Evolutionary conservation across 108 stramenopile species (phyloP).

Genomic region (Cylindrotheca closterium): DNA sequence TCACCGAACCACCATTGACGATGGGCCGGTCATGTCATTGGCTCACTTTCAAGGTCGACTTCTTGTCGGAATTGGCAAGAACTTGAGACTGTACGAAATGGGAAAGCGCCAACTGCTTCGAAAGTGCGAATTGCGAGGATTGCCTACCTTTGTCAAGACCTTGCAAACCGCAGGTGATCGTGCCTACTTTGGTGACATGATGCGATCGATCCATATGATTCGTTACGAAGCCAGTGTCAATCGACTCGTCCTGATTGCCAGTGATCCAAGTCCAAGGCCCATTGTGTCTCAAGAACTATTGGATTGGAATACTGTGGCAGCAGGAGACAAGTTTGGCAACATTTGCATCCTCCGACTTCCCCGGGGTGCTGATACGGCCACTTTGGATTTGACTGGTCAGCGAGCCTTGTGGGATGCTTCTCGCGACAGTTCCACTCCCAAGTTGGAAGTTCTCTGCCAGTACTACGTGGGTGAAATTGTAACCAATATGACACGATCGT

Average conservation of each 20-base stretch:
- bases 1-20: slow-evolving; percentile 93
- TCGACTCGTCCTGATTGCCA: slow-evolving; percentile 85
- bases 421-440: slow-evolving; percentile 66
- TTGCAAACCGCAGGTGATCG: slow-evolving; percentile 88
- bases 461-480: slow-evolving; percentile 94
- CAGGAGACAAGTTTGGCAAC: slow-evolving; percentile 97
- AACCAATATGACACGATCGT: slow-evolving; percentile 87
- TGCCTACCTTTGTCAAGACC: slow-evolving; percentile 88
- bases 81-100: slow-evolving; percentile 92
- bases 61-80: slow-evolving; percentile 90
- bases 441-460: slow-evolving; percentile 82
- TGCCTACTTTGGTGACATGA: slow-evolving; percentile 89
- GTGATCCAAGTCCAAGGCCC: slow-evolving; percentile 85
- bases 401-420: slow-evolving; percentile 77
- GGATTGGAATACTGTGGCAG: slow-evolving; percentile 96
- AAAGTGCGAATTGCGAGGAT: slow-evolving; percentile 90
- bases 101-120: slow-evolving; percentile 96
- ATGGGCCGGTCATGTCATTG: slow-evolving; percentile 88
- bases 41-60: slow-evolving; percentile 92
- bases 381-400: slow-evolving; percentile 69
- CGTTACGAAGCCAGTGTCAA: slow-evolving; percentile 88
- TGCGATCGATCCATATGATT: slow-evolving; percentile 88
- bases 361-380: slow-evolving; percentile 70
- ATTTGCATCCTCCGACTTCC: slow-evolving; percentile 90
- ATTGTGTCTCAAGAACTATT: slow-evolving; percentile 88